Conservation (phyloP, 2,329 filamentous ascomycete genomes). For the Chaetomiaceae sp. region DNA sequence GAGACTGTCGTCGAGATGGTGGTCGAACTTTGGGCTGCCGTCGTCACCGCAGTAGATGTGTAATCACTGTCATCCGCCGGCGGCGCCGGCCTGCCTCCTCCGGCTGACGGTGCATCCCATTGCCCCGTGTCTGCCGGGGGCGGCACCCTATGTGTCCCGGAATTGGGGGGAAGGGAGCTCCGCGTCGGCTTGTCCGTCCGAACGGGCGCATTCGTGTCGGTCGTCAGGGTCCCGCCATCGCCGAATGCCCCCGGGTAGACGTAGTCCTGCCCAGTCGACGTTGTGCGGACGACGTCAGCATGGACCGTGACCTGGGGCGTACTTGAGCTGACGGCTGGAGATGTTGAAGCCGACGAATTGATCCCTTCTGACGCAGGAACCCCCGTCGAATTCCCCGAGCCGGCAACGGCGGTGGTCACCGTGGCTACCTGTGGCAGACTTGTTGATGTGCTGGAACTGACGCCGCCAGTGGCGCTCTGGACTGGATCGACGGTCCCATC, state of each 20-base stretch:
- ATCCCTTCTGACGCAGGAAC: not conserved
- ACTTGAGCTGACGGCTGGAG: not conserved
- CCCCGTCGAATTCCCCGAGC: not conserved
- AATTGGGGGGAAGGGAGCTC: constrained; percentile 9
- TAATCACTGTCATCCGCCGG: not conserved
- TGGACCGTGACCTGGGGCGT: not conserved
- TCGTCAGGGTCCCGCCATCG: constrained; percentile 15
- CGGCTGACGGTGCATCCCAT: too few species aligned
- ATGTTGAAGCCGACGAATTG: not conserved
- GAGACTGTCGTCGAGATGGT: not conserved
- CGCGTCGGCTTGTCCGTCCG: constrained; percentile 16
- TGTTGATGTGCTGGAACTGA: constrained; percentile 7
- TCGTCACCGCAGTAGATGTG: not conserved
- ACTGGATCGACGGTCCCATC: constrained; percentile 7
- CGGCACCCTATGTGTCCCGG: constrained; percentile 8
- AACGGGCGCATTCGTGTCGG: constrained; percentile 16
- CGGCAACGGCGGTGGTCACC: not conserved
- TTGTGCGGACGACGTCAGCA: not conserved
- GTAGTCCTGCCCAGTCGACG: constrained; percentile 9
- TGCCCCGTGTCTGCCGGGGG: constrained; percentile 14
- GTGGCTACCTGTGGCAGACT: constrained; percentile 5
- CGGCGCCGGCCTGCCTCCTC: too few species aligned
- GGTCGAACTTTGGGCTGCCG: not conserved
- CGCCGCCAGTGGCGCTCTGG: constrained; percentile 2
- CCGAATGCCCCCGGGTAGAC: constrained; percentile 15